Conservation (phyloP, 208 protist species). For the Leishmania guyanensis region DNA sequence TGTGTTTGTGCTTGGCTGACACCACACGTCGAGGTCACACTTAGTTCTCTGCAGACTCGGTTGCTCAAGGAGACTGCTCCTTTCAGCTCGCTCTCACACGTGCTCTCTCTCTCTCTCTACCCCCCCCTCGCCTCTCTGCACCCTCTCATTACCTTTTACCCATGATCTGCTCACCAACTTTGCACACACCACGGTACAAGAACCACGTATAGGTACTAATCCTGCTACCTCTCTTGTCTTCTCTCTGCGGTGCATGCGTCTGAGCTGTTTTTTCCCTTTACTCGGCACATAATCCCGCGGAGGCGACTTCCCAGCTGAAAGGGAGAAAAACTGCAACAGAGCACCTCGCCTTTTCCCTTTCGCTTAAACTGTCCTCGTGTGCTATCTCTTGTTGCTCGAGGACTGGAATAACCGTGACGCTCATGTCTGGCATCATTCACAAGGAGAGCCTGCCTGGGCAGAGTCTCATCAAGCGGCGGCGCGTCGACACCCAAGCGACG, state of each 20-base stretch:
- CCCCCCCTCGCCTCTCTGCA: background rate
- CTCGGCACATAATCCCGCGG: background rate
- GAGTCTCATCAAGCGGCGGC: constrained; percentile 61
- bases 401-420: background rate
- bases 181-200: background rate
- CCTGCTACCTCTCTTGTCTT: background rate
- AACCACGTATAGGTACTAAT: background rate
- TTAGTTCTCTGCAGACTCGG: background rate
- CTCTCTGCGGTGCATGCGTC: background rate
- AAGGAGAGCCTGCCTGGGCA: constrained; percentile 70
- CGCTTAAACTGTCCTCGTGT: background rate
- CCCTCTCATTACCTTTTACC: background rate
- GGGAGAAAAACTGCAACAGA: background rate
- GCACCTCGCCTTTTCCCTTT: background rate
- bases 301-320: background rate
- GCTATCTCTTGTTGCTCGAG: background rate
- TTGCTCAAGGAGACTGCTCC: background rate
- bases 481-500: constrained; percentile 22
- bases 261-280: background rate
- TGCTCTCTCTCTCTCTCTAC: background rate
- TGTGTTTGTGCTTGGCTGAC: background rate
- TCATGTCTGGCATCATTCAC: constrained; percentile 48
- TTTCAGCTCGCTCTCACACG: background rate
- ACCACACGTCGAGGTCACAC: background rate
- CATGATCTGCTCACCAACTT: background rate